Evolutionary conservation across 2,329 filamentous ascomycete species (phyloP).

Genomic region (Claviceps humidiphila): DNA sequence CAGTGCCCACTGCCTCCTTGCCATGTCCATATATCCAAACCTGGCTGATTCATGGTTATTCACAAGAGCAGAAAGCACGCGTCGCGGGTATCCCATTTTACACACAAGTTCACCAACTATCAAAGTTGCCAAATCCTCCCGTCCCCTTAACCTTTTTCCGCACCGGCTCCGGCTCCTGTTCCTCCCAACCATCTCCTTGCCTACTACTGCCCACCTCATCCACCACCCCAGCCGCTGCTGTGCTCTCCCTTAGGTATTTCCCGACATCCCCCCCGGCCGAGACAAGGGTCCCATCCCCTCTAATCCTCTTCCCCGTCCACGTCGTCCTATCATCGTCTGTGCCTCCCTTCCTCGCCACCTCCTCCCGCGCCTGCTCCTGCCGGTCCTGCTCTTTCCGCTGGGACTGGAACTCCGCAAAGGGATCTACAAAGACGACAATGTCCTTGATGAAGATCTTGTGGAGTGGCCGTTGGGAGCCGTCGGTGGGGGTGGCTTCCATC

Average conservation of each 20-base stretch:
- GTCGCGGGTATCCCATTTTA: background rate
- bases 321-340: conserved; percentile 82
- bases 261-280: conserved; percentile 40
- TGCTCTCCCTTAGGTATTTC: conserved; percentile 59
- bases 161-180: conserved; percentile 52
- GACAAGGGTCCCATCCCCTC: conserved; percentile 49
- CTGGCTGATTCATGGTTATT: no score
- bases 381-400: conserved; percentile 54
- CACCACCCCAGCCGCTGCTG: conserved; percentile 28
- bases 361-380: conserved; percentile 43
- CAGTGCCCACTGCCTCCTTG: no score
- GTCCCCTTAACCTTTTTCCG: conserved; percentile 63
- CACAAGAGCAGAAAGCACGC: no score
- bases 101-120: conserved; percentile 53
- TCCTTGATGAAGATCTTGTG: conserved; percentile 72
- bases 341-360: conserved; percentile 50
- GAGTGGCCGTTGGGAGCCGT: conserved; percentile 61
- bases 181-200: conserved; percentile 31
- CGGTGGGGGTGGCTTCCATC: conserved; percentile 66
- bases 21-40: no score
- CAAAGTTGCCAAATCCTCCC: conserved; percentile 88
- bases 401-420: conserved; percentile 85
- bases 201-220: conserved; percentile 37
- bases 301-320: conserved; percentile 89
- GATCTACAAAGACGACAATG: conserved; percentile 78